Base-by-base conservation (phyloP, 805 yeast genomes). In the Grigorovia yakushimaensis region DNA sequence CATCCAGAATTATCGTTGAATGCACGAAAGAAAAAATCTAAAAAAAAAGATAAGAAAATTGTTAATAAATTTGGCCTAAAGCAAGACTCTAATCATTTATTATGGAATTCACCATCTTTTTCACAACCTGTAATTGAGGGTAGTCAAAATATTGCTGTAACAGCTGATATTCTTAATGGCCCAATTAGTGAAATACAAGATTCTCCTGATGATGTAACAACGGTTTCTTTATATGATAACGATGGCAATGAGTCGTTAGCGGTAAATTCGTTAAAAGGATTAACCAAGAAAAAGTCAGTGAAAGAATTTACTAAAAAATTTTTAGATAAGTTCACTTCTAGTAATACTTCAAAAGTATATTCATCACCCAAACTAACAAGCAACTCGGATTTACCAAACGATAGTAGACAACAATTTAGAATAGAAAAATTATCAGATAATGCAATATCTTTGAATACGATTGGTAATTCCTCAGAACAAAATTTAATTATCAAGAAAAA, bases 21-120 rank as follows among this genome's bases (percentile, higher is more conserved):
- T 19, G 8, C 9, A n/a, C 3, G 17, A 33, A 33, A 40, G 19
- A 45, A 17, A 18, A 41, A 24, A 36, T 24, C 40, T 11, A n/a
- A n/a, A n/a, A n/a, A n/a, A n/a, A 35, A 41, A 17, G 15, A 20
- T 15, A 37, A 22, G 22, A 30, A 33, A 19, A 33, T 20, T 15
- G 20, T 4, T n/a, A 20, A 30, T 13, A 37, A 42, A 11, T 13
- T 42, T 33, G 39, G 44, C 7, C 19, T 42, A 30, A 42, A 33
- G 9, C 30, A 13, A 15, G 37, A 33, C 21, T 39, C 33, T 9
- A 49, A 39, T n/a, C 44, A 10, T 18, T 44, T 61, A 22, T 46
- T 49, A 13, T 63, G 67, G 67, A 55, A 54, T 35, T 49, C 56
- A 3, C 58, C 63, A 8, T 59, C 55, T 36, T 53, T 53, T 27